Base-by-base conservation (phyloP, 2,329 filamentous ascomycete genomes). In the Venturia effusa region DNA sequence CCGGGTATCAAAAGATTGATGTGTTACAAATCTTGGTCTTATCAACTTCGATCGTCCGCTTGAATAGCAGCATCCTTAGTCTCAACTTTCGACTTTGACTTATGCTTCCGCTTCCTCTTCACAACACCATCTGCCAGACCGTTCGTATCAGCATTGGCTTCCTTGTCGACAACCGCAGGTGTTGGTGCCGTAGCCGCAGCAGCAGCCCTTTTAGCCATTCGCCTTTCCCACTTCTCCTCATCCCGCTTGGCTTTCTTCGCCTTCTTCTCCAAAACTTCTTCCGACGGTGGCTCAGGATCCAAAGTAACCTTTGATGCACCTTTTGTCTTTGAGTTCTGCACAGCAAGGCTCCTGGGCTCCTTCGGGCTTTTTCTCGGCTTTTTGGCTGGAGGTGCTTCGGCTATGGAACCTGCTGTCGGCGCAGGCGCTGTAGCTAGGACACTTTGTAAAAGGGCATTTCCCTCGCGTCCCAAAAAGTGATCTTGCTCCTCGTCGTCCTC, bases 341-440 rank as follows among this genome's bases (percentile, higher is more conserved):
- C 79, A 61, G 86, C 83, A 63, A 91, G 75, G 10, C 88, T 88
- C 72, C 91, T 91, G 1, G 87, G 87, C 24, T 82, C 85, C 72
- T 89, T 90, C 3, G 80, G 81, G 0, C 87, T 88, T 65, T 81
- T 83, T 27, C 71, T 72, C 71, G 81, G 83, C 73, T 81, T 84
- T 72, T 83, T 85, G 73, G 85, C 78, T 1, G 57, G 57, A 17
- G 57, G n/a, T 32, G 57, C 57, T 40, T 60, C 57, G 2, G 22
- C 24, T 30, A 37, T 24, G 15, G 55, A n/a, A n/a, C n/a, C 37
- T 37, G 5, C 68, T 11, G 45, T 48, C 8, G 45, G n/a, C 24
- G 51, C 15, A n/a, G 51, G 51, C 4, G 51, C 51, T 34, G 51
- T 55, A 34, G 51, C 27, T 34, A 55, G 51, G 8, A 55, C 51